Conservation (phyloP, 306 rosid species). For the Styphnolobium japonicum region DNA sequence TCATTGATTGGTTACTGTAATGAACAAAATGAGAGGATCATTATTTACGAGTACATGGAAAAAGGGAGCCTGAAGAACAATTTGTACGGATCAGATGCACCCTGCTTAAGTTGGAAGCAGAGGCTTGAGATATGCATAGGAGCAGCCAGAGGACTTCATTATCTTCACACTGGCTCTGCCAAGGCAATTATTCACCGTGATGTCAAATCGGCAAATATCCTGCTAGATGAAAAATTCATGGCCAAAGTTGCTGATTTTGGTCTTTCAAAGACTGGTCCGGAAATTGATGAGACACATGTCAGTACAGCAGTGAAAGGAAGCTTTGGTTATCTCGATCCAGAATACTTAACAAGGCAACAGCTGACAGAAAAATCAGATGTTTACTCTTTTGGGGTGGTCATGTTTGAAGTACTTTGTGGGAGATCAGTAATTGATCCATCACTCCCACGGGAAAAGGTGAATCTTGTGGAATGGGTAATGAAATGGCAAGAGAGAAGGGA, state of each 20-base stretch:
- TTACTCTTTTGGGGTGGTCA: constrained; percentile 68
- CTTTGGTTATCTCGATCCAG: constrained; percentile 72
- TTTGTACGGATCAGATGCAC: constrained; percentile 46
- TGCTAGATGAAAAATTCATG: constrained; percentile 57
- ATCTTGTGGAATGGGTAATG: constrained; percentile 56
- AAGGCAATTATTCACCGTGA: constrained; percentile 71
- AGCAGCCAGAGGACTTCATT: constrained; percentile 75
- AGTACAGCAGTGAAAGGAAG: constrained; percentile 72
- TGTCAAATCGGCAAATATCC: constrained; percentile 66
- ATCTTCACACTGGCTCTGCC: constrained; percentile 66
- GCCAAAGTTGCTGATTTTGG: constrained; percentile 79
- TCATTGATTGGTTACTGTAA: constrained; percentile 67
- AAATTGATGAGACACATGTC: constrained; percentile 54
- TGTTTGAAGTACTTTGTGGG: constrained; percentile 70
- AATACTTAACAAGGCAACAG: constrained; percentile 58
- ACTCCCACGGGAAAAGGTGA: constrained; percentile 48
- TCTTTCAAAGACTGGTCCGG: constrained; percentile 66
- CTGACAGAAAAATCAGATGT: constrained; percentile 68
- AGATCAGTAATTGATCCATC: constrained; percentile 70
- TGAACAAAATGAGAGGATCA: constrained; percentile 54
- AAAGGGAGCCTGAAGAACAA: constrained; percentile 57
- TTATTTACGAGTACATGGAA: constrained; percentile 58
- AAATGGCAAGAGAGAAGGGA: constrained; percentile 23
- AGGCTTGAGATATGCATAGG: constrained; percentile 67
- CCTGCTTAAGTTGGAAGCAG: constrained; percentile 49